phyloP scores from a whole-genome alignment of 176 grass and related monocot species.

The Oryza rufipogon region DNA sequence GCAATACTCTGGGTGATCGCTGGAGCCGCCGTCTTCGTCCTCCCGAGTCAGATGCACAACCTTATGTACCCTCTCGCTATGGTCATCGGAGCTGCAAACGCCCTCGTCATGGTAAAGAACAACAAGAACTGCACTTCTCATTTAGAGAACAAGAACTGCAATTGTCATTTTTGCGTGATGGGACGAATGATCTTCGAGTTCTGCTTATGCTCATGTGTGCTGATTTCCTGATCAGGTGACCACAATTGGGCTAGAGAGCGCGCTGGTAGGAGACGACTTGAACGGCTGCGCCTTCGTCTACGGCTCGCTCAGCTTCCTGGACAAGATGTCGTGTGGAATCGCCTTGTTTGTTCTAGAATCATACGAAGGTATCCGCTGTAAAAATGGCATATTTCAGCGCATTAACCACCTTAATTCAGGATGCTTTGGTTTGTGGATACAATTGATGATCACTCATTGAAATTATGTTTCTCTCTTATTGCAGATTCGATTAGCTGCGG shows the following conservation, averaged over 20 bases:
- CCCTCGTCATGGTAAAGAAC: slow-evolving; percentile 50
- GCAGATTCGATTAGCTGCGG: slow-evolving; percentile 38
- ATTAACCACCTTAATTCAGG: neutral
- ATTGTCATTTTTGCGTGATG: too few species aligned
- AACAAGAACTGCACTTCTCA: neutral
- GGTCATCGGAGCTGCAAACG: slow-evolving; percentile 65
- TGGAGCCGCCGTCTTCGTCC: slow-evolving; percentile 57
- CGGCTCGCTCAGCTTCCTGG: slow-evolving; percentile 76
- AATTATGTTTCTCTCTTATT: neutral
- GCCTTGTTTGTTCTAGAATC: slow-evolving; percentile 72
- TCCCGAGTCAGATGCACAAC: slow-evolving; percentile 60
- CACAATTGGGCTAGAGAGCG: slow-evolving; percentile 63
- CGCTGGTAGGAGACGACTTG: slow-evolving; percentile 65
- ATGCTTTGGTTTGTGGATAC: neutral
- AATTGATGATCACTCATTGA: neutral
- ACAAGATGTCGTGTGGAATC: slow-evolving; percentile 75
- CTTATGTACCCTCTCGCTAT: slow-evolving; percentile 71
- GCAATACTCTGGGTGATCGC: slow-evolving; percentile 72
- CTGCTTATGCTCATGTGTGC: neutral
- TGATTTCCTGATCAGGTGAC: slow-evolving; percentile 42
- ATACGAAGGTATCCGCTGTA: slow-evolving; percentile 50
- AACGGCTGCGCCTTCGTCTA: slow-evolving; percentile 72
- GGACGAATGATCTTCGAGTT: neutral
- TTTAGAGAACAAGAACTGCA: too few species aligned
- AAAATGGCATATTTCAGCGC: neutral